Conservation (phyloP, 306 rosid species). For the Lotus japonicus region DNA sequence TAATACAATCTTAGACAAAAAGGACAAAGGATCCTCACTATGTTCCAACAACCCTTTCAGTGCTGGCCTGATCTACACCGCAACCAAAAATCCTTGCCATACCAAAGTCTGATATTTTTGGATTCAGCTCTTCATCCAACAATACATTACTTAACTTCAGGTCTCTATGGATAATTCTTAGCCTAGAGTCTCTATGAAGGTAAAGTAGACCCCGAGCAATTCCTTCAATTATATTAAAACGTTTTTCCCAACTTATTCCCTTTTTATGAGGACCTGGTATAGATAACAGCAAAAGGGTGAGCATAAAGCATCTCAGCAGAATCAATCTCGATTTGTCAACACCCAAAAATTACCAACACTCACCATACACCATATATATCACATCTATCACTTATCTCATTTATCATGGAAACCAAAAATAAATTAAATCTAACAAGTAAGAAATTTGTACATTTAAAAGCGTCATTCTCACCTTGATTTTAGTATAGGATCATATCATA, state of each 20-base stretch:
- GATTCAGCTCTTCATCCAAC: slow-evolving; percentile 9
- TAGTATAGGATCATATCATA: no score
- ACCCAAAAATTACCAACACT: no score
- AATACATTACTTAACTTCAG: slow-evolving; percentile 21
- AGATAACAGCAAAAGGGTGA: no score
- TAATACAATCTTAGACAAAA: not conserved
- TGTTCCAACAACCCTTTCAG: slow-evolving; percentile 23
- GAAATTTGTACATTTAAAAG: no score
- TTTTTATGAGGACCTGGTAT: not conserved
- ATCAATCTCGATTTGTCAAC: no score
- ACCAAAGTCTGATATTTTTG: slow-evolving; percentile 25
- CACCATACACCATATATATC: no score
- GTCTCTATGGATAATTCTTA: slow-evolving; percentile 23
- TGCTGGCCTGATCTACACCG: slow-evolving; percentile 9
- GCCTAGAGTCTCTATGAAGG: slow-evolving; percentile 24
- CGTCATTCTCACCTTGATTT: no score
- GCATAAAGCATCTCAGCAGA: no score
- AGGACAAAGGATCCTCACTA: not conserved
- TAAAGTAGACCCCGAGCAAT: slow-evolving; percentile 12
- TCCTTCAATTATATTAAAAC: slow-evolving; percentile 19
- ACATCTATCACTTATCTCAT: no score
- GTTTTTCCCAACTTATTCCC: not conserved
- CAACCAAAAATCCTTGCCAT: not conserved
- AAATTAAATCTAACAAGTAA: no score
- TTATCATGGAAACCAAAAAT: no score